These are phyloP conservation scores for Zygosaccharomyces pseudobailii DNA, from an alignment of 1,139 yeast genomes.

Conservation along the genomic window DNA sequence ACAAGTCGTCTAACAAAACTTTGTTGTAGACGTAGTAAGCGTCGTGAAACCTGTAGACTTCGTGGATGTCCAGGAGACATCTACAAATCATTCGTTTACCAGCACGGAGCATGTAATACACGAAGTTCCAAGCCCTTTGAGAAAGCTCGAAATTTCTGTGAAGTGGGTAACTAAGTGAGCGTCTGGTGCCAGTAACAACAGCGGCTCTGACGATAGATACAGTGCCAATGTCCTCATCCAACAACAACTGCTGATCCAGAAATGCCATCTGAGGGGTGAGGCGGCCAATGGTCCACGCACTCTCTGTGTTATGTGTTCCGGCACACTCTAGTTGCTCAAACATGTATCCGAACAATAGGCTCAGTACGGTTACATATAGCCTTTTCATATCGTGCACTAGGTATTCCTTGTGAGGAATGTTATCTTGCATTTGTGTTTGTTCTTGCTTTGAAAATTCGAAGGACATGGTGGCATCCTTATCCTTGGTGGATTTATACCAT, in stretches of 20 bases:
- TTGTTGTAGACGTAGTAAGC: constrained; percentile 83
- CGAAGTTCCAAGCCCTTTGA: constrained; percentile 69
- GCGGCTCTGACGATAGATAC: constrained; percentile 45
- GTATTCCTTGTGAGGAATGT: constrained; percentile 60
- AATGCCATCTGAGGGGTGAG: constrained; percentile 70
- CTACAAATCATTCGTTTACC: constrained; percentile 67
- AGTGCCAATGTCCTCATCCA: constrained; percentile 33
- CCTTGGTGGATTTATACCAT: constrained; percentile 44
- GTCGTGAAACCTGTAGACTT: constrained; percentile 78
- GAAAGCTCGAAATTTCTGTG: constrained; percentile 65
- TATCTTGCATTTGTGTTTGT: constrained; percentile 56
- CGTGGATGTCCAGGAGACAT: constrained; percentile 55
- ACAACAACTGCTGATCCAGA: constrained; percentile 55
- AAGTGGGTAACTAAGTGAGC: constrained; percentile 76
- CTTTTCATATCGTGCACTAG: constrained; percentile 50
- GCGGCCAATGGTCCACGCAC: constrained; percentile 92
- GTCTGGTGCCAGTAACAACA: constrained; percentile 56
- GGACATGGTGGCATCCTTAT: constrained; percentile 26
- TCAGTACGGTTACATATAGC: constrained; percentile 55
- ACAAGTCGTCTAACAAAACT: constrained; percentile 73
- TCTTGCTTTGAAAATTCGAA: constrained; percentile 56
- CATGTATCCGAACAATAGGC: constrained; percentile 64
- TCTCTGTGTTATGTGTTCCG: constrained; percentile 79
- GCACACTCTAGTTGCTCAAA: constrained; percentile 71
- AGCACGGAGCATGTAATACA: constrained; percentile 54